Evolutionary conservation across 192 early-diverging fungal genomes (phyloP).

Genomic region (Coemansia sp.): DNA sequence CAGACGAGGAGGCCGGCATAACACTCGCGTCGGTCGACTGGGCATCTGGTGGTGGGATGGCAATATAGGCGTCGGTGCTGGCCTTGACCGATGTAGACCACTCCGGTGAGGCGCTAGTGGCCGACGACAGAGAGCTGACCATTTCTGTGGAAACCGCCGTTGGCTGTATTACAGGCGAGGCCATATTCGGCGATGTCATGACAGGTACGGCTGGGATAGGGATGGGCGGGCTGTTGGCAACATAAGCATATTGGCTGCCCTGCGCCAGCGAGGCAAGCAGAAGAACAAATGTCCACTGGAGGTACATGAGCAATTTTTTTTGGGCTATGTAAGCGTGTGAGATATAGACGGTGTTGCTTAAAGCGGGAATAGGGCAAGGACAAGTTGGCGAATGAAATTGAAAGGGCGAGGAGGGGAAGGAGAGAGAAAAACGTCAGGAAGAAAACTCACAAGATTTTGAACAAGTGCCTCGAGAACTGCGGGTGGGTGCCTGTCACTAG

Average conservation of each 20-base stretch:
- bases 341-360: not conserved
- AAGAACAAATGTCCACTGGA: constrained; percentile 44
- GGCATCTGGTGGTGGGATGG: constrained; percentile 19
- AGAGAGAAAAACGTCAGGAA: not conserved
- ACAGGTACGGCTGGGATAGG: constrained; percentile 4
- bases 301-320: constrained; percentile 19
- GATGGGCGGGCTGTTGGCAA: constrained; percentile 17
- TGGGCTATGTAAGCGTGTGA: not conserved
- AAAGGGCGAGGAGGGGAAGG: not conserved
- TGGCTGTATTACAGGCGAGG: not conserved
- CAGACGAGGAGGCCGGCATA: not conserved
- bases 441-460: not conserved
- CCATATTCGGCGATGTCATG: not conserved
- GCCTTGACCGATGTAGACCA: not conserved
- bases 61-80: constrained; percentile 25
- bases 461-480: not conserved
- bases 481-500: not conserved
- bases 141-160: constrained; percentile 8
- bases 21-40: constrained; percentile 4
- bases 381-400: not conserved
- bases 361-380: not conserved
- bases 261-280: constrained; percentile 25
- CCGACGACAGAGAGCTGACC: not conserved
- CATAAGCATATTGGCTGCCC: constrained; percentile 29
- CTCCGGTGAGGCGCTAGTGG: not conserved